Evolutionary conservation across 495 filamentous ascomycete species (phyloP), one percentile per base, ranked within the genome.

Genomic region (Melanomma pulvis-pyrius): DNA sequence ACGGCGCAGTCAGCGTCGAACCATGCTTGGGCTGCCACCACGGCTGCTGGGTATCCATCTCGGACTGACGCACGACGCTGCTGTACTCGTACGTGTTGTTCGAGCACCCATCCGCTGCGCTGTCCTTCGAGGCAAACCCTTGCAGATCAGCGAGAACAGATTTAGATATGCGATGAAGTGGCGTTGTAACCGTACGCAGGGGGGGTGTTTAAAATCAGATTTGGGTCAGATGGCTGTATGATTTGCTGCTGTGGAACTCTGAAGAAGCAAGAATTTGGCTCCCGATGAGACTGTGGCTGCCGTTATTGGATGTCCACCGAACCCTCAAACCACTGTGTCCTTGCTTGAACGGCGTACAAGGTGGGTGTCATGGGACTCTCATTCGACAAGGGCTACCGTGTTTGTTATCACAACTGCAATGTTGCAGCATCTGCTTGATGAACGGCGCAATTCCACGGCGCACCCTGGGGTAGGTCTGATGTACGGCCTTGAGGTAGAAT

Each of bases 151-250:
- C n/a, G n/a, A 53, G 58, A 19, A 19, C 28, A 61, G 13, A 50
- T 34, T 51, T 50, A 51, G 58, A 62, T 17, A 30, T 26, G 39
- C 39, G 25, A 36, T 19, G 30, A 48, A 19, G 17, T 11, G 26
- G 32, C 25, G 26, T 25, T 19, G 22, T 24, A n/a, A 51, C 9
- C 3, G 17, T 44, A n/a, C n/a, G n/a, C n/a, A n/a, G n/a, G n/a
- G 39, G 39, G 39, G 24, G 22, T 6, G 51, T 32, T 19, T 32
- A 29, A 54, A 13, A 19, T 54, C 51, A 54, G 51, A 54, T 30
- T 52, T 7, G 19, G 62, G 53, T 58, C 62, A 66, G 44, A 60
- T 60, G 63, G 63, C 21, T 47, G 60, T 24, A 34, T 44, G 50
- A 4, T 30, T 58, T 49, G 41, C 63, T 22, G 63, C 44, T 21